Evolutionary conservation across 768 basidiomycete species (phyloP).

Genomic region (Termitomyces heimii): DNA sequence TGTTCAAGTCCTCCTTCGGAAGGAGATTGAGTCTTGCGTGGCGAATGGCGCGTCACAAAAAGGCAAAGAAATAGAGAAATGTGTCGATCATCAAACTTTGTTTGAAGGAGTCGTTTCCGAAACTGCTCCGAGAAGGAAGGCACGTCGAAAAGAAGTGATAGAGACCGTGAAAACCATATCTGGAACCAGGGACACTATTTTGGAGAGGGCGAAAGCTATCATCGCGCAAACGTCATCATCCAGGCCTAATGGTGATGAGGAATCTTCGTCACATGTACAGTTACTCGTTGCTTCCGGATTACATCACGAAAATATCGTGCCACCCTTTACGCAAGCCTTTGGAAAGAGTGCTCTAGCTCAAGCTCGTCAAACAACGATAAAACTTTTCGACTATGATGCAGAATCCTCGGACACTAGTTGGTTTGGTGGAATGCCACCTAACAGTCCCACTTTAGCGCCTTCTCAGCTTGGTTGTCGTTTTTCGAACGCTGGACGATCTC

Average conservation of each 20-base stretch:
- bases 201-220: conserved; percentile 29
- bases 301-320: not conserved
- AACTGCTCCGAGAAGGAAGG: conserved; percentile 40
- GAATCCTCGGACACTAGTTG: not conserved
- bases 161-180: conserved; percentile 41
- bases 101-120: conserved; percentile 48
- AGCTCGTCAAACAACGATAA: conserved; percentile 10
- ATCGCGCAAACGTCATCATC: conserved; percentile 17
- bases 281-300: conserved; percentile 1
- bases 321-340: conserved; percentile 32
- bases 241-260: conserved; percentile 1
- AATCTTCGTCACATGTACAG: conserved; percentile 12
- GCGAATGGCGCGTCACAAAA: conserved; percentile 13
- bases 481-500: not conserved
- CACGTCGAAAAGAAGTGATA: conserved; percentile 27
- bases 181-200: conserved; percentile 39
- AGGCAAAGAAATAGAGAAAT: conserved; percentile 19
- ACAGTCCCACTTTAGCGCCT: conserved; percentile 24
- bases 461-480: conserved; percentile 21
- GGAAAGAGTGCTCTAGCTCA: conserved; percentile 30
- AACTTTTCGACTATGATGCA: conserved; percentile 5
- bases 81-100: conserved; percentile 29
- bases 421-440: conserved; percentile 10
- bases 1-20: conserved; percentile 42
- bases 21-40: conserved; percentile 30